Evolutionary conservation across 805 yeast genomes (phyloP).

Genomic region (Lipomyces mesembrius): DNA sequence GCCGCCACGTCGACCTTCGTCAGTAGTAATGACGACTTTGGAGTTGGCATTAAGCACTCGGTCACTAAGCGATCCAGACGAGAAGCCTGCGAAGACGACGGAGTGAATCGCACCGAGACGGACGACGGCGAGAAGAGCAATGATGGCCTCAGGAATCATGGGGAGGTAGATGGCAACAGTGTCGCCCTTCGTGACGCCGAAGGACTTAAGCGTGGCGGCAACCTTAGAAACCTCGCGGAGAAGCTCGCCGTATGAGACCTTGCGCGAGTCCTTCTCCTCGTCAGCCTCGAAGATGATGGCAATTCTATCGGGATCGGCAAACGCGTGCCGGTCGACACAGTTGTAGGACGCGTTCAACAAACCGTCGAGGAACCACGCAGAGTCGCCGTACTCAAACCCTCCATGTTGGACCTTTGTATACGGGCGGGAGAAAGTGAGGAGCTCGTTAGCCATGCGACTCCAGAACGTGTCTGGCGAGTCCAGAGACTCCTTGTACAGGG

Average conservation of each 20-base stretch:
- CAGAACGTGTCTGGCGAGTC: constrained; percentile 80
- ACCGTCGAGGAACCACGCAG: constrained; percentile 94
- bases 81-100: constrained; percentile 95
- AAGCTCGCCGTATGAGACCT: constrained; percentile 83
- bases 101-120: constrained; percentile 96
- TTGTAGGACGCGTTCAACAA: constrained; percentile 90
- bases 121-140: constrained; percentile 90
- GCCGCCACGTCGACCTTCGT: constrained; percentile 95
- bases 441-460: constrained; percentile 73
- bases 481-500: constrained; percentile 73
- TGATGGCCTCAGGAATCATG: constrained; percentile 95
- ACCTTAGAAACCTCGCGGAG: constrained; percentile 81
- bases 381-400: constrained; percentile 71
- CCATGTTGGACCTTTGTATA: constrained; percentile 69
- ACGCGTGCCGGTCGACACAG: constrained; percentile 95
- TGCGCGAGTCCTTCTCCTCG: constrained; percentile 73
- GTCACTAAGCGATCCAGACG: constrained; percentile 89
- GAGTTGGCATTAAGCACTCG: constrained; percentile 87
- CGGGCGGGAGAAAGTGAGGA: constrained; percentile 78
- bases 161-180: constrained; percentile 96
- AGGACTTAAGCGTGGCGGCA: constrained; percentile 78
- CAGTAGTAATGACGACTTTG: constrained; percentile 87
- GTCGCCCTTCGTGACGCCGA: constrained; percentile 94
- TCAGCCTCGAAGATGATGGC: constrained; percentile 88
- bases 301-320: constrained; percentile 77